Evolutionary conservation across 2,329 filamentous ascomycete species (phyloP).

Genomic region (Arthrobotrys conoides): DNA sequence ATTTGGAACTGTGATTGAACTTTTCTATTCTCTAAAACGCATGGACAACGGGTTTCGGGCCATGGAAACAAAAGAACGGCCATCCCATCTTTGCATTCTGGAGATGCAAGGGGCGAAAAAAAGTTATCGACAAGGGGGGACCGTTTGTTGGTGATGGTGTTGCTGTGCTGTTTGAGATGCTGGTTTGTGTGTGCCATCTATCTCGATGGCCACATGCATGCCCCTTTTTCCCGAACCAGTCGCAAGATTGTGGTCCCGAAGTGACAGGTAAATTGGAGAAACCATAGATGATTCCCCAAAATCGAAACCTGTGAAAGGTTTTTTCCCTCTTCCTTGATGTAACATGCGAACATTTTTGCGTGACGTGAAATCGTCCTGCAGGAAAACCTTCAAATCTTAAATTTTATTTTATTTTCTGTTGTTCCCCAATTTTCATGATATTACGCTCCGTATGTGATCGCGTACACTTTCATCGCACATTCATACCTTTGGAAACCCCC

Average conservation of each 20-base stretch:
- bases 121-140: conserved; percentile 34
- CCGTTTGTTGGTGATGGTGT: conserved; percentile 29
- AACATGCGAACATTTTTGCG: conserved; percentile 29
- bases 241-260: conserved; percentile 61
- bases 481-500: conserved; percentile 1
- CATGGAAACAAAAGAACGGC: conserved; percentile 24
- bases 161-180: conserved; percentile 32
- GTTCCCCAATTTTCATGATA: not conserved
- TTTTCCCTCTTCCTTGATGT: conserved; percentile 24
- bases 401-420: not conserved
- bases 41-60: conserved; percentile 26
- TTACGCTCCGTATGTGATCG: conserved; percentile 34
- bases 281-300: conserved; percentile 10
- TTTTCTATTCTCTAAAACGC: not conserved
- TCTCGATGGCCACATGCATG: conserved; percentile 59
- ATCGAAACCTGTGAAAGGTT: conserved; percentile 23
- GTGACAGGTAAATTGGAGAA: conserved; percentile 59
- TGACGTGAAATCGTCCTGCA: conserved; percentile 21
- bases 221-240: conserved; percentile 61
- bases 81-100: conserved; percentile 26
- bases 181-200: conserved; percentile 40
- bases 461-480: conserved; percentile 18
- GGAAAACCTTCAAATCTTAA: conserved; percentile 25
- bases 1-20: conserved; percentile 59
- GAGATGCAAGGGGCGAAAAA: conserved; percentile 45